A percentile compares a stretch with the other conserved stretches of the same genome.
phyloP scores from a whole-genome alignment of 805 yeast genomes.

The Priceomyces carsonii region DNA sequence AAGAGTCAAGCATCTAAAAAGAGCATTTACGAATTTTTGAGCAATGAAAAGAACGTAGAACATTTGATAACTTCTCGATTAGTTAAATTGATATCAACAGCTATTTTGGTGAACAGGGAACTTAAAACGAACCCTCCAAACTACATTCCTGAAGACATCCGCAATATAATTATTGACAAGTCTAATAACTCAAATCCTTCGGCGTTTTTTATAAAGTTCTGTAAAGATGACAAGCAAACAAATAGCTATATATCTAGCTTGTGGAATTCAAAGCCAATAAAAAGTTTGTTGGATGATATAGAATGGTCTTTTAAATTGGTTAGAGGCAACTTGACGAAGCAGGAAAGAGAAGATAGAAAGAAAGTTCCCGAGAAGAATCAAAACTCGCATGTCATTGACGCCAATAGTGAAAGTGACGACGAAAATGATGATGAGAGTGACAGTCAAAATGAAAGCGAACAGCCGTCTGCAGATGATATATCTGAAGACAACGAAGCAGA shows the following conservation, averaged over 20 bases:
- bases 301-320: conserved; percentile 48
- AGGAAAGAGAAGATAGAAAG: conserved; percentile 32
- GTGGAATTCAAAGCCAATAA: conserved; percentile 46
- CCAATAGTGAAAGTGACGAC: conserved; percentile 21
- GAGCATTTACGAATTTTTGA: conserved; percentile 21
- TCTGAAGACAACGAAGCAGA: conserved; percentile 14
- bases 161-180: conserved; percentile 27
- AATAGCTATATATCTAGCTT: conserved; percentile 50
- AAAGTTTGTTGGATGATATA: conserved; percentile 33
- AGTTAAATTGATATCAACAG: conserved; percentile 24
- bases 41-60: conserved; percentile 17
- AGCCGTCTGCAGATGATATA: conserved; percentile 19
- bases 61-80: conserved; percentile 33
- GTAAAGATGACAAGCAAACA: conserved; percentile 37
- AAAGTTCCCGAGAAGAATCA: conserved; percentile 18
- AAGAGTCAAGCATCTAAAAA: conserved; percentile 11
- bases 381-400: conserved; percentile 12
- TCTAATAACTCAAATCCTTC: conserved; percentile 43
- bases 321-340: conserved; percentile 45
- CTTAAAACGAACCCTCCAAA: conserved; percentile 32
- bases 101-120: conserved; percentile 32
- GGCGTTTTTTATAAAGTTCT: conserved; percentile 42
- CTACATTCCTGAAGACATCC: conserved; percentile 31
- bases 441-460: conserved; percentile 12
- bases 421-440: conserved; percentile 19